A percentile compares a stretch with the other conserved stretches of the same genome.
These are phyloP conservation scores for Claviceps fusiformis DNA, from an alignment of 2,329 filamentous ascomycete genomes.

Conservation along the genomic window DNA sequence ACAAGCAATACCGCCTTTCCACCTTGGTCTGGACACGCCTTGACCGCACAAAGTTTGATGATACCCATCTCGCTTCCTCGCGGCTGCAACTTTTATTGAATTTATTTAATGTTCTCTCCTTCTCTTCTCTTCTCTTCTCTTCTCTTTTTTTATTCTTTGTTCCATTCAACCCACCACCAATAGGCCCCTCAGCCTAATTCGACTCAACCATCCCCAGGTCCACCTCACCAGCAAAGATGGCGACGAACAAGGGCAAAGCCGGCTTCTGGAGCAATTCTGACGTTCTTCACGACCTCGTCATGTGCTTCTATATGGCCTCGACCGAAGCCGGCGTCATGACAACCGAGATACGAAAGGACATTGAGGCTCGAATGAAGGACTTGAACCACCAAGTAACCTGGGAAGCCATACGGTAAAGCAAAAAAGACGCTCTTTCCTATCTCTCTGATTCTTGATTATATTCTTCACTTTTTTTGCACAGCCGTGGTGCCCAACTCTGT, in stretches of 20 bases:
- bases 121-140: no score
- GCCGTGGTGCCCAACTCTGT: background rate
- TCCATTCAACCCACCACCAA: background rate
- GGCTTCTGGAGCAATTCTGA: slow-evolving; percentile 9
- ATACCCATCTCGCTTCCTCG: background rate
- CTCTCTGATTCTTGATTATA: no score
- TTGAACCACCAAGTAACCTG: slow-evolving; percentile 25
- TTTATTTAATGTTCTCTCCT: no score
- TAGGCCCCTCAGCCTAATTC: background rate
- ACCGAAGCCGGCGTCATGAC: slow-evolving; percentile 15
- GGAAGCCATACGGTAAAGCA: slow-evolving; percentile 29
- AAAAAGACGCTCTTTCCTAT: background rate
- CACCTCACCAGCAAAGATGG: background rate
- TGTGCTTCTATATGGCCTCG: slow-evolving; percentile 20
- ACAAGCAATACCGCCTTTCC: background rate
- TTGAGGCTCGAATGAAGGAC: slow-evolving; percentile 20
- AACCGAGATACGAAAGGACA: slow-evolving; percentile 14
- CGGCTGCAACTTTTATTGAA: no score
- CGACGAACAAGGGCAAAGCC: background rate
- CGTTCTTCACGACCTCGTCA: slow-evolving; percentile 20
- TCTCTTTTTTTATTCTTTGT: background rate
- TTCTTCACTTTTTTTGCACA: no score
- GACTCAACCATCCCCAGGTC: background rate
- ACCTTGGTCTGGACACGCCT: background rate
- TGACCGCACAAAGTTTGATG: background rate